Evolutionary conservation across 2,329 filamentous ascomycete genomes (phyloP).

Genomic region (Alternaria gansuensis): DNA sequence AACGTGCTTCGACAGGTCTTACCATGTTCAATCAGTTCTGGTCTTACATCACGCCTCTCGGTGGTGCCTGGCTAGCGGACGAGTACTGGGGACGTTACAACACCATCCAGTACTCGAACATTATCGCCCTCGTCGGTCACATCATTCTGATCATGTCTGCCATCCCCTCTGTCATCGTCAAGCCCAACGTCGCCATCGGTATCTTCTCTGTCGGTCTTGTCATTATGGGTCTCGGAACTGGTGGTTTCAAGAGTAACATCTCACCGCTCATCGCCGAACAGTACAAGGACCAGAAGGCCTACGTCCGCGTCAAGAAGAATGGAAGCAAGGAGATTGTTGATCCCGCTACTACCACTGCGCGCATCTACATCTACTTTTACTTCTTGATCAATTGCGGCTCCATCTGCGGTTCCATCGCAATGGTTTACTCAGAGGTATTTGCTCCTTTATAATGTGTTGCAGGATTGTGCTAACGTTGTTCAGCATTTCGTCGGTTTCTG

Average conservation of each 20-base stretch:
- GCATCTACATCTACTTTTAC: conserved; percentile 62
- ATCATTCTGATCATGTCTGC: conserved; percentile 66
- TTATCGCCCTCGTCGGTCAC: conserved; percentile 66
- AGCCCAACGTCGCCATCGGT: conserved; percentile 60
- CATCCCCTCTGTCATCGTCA: conserved; percentile 61
- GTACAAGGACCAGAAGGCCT: conserved; percentile 46
- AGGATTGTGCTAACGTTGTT: not conserved
- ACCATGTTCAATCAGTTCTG: conserved; percentile 65
- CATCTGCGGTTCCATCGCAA: conserved; percentile 47
- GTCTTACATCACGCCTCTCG: conserved; percentile 66
- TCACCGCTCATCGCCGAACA: conserved; percentile 69
- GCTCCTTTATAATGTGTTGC: not conserved
- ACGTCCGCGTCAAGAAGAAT: conserved; percentile 42
- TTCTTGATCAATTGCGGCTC: conserved; percentile 52
- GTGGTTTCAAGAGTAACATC: conserved; percentile 74
- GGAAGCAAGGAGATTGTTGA: conserved; percentile 70
- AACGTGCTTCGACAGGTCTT: conserved; percentile 63
- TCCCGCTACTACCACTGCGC: conserved; percentile 70
- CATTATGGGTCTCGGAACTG: conserved; percentile 71
- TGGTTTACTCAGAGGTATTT: conserved; percentile 45
- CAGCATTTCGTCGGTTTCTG: conserved; percentile 66
- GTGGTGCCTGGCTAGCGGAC: conserved; percentile 67
- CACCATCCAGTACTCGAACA: conserved; percentile 65
- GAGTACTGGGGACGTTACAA: conserved; percentile 69
- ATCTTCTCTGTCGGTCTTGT: conserved; percentile 67